A percentile compares a stretch with the other conserved stretches of the same genome.
Conservation (phyloP, 1,284 basidiomycete genomes). For the Phylloporus sp. region DNA sequence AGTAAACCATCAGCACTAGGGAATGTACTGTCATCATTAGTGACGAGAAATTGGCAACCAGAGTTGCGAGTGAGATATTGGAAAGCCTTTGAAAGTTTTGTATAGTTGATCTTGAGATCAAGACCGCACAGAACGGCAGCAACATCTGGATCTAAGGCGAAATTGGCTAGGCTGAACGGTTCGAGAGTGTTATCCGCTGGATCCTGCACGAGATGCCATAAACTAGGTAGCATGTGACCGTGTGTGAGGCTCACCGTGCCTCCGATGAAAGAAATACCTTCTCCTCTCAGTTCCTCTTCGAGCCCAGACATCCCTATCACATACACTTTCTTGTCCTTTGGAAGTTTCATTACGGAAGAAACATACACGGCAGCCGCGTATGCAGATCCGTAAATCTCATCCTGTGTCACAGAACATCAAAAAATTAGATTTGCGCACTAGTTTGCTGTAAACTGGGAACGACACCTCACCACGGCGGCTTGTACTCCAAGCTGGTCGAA, state of each 20-base stretch:
- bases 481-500: conserved; percentile 91
- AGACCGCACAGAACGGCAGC: conserved; percentile 93
- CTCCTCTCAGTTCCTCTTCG: conserved; percentile 89
- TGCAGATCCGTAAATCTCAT: conserved; percentile 96
- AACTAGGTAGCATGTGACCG: not conserved
- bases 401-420: conserved; percentile 49
- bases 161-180: conserved; percentile 71
- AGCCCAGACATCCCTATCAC: conserved; percentile 93
- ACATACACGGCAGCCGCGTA: conserved; percentile 95
- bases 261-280: conserved; percentile 82
- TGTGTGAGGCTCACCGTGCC: conserved; percentile 70
- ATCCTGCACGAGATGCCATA: conserved; percentile 54
- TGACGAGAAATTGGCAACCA: conserved; percentile 86
- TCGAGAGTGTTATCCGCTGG: conserved; percentile 80
- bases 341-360: conserved; percentile 86
- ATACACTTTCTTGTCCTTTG: conserved; percentile 93
- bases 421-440: not conserved
- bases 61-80: conserved; percentile 85
- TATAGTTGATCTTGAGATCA: conserved; percentile 84
- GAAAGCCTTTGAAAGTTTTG: conserved; percentile 92
- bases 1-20: conserved; percentile 82
- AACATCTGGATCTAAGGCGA: conserved; percentile 77
- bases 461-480: conserved; percentile 67
- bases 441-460: conserved; percentile 5
- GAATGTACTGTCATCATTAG: conserved; percentile 93